Evolutionary conservation across 116 monocot genomes (phyloP).

Genomic region (Trichopus zeylanicus): DNA sequence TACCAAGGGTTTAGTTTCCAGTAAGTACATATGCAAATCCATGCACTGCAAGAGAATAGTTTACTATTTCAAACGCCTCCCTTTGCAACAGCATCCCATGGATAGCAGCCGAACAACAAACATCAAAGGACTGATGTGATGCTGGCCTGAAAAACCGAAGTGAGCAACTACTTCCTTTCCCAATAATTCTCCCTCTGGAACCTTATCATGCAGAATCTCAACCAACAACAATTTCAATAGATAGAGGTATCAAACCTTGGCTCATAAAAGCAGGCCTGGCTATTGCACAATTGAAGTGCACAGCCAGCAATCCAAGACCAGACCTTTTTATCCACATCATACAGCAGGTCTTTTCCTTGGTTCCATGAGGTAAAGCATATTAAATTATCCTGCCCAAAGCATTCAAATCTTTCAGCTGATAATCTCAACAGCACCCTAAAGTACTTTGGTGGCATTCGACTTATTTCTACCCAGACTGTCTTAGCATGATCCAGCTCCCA

Average conservation of each 20-base stretch:
- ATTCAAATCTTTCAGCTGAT: conserved; percentile 80
- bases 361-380: conserved; percentile 92
- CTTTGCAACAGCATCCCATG: too few relatives aligned
- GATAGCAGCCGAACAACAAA: too few relatives aligned
- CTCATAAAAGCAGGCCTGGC: conserved; percentile 82
- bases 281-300: conserved; percentile 69
- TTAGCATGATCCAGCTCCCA: conserved; percentile 83
- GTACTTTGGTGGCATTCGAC: conserved; percentile 83
- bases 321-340: conserved; percentile 61
- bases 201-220: too few relatives aligned
- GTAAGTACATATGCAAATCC: too few relatives aligned
- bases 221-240: conserved; percentile 10
- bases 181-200: too few relatives aligned
- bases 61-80: too few relatives aligned
- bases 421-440: conserved; percentile 62
- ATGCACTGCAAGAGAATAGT: too few relatives aligned
- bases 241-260: conserved; percentile 65
- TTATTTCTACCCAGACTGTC: conserved; percentile 70
- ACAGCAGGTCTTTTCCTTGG: conserved; percentile 74
- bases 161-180: too few relatives aligned
- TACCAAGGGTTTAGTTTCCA: too few relatives aligned
- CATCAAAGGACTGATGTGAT: too few relatives aligned
- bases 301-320: conserved; percentile 89
- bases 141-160: too few relatives aligned
- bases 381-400: conserved; percentile 81